Percentiles rank a stretch among this genome's conserved stretches.
Conservation (phyloP, 495 filamentous ascomycete species). For the Penicillium goetzii region DNA sequence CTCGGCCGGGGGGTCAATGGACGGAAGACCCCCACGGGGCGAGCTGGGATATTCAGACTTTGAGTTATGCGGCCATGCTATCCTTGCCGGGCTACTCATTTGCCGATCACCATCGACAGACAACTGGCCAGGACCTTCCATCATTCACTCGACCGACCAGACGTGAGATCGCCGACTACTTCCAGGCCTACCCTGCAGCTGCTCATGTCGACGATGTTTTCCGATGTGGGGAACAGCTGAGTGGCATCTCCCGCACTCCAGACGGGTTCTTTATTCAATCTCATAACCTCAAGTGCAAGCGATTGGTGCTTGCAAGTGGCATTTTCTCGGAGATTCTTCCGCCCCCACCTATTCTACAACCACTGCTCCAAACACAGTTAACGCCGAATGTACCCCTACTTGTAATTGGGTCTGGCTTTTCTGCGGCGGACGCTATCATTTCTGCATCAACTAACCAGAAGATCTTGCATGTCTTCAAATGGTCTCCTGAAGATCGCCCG, state of each 20-base stretch:
- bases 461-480: conserved; percentile 66
- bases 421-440: conserved; percentile 66
- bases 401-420: conserved; percentile 68
- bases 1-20: conserved; percentile 65
- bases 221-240: conserved; percentile 46
- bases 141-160: conserved; percentile 62
- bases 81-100: conserved; percentile 67
- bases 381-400: conserved; percentile 46
- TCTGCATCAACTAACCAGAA: conserved; percentile 54
- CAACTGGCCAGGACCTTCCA: conserved; percentile 47
- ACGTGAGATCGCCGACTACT: conserved; percentile 61
- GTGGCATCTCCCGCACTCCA: conserved; percentile 47
- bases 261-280: conserved; percentile 58
- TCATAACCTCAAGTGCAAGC: conserved; percentile 59
- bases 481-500: conserved; percentile 59
- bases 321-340: conserved; percentile 62
- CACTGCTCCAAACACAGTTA: conserved; percentile 36
- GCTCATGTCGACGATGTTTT: conserved; percentile 58
- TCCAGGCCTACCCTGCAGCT: conserved; percentile 57
- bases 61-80: conserved; percentile 70
- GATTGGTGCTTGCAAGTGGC: conserved; percentile 66
- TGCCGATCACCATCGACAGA: conserved; percentile 53
- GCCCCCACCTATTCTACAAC: conserved; percentile 52
- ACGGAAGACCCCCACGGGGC: conserved; percentile 58
- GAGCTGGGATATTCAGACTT: conserved; percentile 60